Percentiles rank a stretch among this genome's conserved stretches.
Conservation (phyloP, 2,329 filamentous ascomycete genomes). For the Aureobasidium sp. region DNA sequence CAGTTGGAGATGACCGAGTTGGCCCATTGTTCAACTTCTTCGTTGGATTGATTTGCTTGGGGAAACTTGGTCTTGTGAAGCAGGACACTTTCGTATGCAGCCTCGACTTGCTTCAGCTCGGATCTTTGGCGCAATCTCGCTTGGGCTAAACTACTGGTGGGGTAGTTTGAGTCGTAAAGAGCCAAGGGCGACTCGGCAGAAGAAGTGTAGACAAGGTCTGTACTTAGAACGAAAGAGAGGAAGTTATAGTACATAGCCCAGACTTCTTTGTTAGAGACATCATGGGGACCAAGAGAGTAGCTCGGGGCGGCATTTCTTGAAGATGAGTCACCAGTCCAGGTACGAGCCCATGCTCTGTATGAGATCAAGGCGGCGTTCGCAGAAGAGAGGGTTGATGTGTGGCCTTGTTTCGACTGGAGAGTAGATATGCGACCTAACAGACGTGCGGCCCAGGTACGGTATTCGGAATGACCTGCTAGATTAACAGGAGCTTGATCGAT, state of each 20-base stretch:
- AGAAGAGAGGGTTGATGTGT: conserved; percentile 33
- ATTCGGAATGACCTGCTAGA: conserved; percentile 4
- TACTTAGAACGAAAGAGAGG: conserved; percentile 78
- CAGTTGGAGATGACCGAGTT: conserved; percentile 86
- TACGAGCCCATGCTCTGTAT: conserved; percentile 72
- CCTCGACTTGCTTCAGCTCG: conserved; percentile 84
- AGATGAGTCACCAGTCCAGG: conserved; percentile 51
- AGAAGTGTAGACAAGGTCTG: conserved; percentile 62
- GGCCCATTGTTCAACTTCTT: conserved; percentile 85
- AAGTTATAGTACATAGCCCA: conserved; percentile 90
- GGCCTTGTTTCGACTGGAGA: conserved; percentile 67
- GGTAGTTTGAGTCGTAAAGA: conserved; percentile 27
- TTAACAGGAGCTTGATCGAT: conserved; percentile 14
- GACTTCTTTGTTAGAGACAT: conserved; percentile 63
- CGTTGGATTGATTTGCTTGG: conserved; percentile 79
- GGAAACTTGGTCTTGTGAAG: conserved; percentile 86
- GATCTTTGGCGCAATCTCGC: conserved; percentile 61
- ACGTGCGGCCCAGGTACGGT: conserved; percentile 73
- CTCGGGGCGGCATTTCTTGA: not conserved
- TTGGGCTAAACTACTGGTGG: conserved; percentile 27
- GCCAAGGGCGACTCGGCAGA: conserved; percentile 26
- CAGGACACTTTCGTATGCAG: conserved; percentile 81
- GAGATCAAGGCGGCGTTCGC: conserved; percentile 45
- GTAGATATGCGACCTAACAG: conserved; percentile 80
- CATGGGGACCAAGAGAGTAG: conserved; percentile 51